Evolutionary conservation across 371 early-diverging fungal species (phyloP).

Genomic region (Batkoa obscura): DNA sequence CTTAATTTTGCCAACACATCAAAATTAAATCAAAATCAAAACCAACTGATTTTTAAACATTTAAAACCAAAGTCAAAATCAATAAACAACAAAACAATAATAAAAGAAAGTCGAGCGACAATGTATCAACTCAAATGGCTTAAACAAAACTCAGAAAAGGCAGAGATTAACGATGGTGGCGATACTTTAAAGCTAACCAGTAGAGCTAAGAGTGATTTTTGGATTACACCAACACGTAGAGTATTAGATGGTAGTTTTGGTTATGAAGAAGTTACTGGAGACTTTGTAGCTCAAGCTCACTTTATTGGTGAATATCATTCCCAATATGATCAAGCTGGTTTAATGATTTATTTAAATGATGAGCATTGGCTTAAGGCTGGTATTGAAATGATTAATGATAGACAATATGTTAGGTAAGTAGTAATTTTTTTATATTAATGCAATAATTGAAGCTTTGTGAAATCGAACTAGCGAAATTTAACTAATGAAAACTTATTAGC

Average conservation of each 20-base stretch:
- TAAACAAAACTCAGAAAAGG: too few relatives aligned
- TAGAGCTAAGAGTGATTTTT: neutral
- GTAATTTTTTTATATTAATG: neutral
- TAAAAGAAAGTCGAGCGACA: too few relatives aligned
- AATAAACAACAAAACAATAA: too few relatives aligned
- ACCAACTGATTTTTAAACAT: too few relatives aligned
- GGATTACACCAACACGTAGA: neutral
- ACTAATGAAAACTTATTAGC: too few relatives aligned
- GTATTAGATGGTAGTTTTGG: neutral
- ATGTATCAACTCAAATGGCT: too few relatives aligned
- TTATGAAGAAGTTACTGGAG: neutral
- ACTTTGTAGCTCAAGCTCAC: neutral
- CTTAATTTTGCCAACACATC: too few relatives aligned
- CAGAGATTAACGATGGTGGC: neutral
- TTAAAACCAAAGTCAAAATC: too few relatives aligned
- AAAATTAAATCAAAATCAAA: too few relatives aligned
- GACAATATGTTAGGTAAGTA: neutral
- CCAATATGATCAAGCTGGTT: conserved; percentile 4
- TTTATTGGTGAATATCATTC: neutral
- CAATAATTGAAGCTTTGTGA: too few relatives aligned
- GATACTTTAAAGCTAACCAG: neutral
- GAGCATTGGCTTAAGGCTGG: neutral
- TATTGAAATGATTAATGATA: neutral
- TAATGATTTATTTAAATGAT: neutral
- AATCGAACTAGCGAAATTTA: too few relatives aligned